Evolutionary conservation across 2,329 filamentous ascomycete genomes (phyloP), one percentile per base, ranked within the genome.

Genomic region (Fusarium robinianum): DNA sequence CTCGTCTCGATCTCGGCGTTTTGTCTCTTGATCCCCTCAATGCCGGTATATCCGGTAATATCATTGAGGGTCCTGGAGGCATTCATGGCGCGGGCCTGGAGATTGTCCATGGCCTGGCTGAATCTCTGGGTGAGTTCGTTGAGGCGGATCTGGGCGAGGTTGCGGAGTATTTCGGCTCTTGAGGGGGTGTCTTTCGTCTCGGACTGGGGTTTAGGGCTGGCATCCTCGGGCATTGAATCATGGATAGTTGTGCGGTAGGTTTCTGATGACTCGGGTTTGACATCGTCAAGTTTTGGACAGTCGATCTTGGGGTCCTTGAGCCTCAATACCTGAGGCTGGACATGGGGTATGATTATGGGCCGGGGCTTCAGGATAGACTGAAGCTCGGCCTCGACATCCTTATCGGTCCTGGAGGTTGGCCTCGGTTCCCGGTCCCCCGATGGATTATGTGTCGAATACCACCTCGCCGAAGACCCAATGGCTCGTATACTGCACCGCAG

Each of bases 41-140:
- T 97, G 29, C 87, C 84, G 1, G 88, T 87, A 74, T 97, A 99
- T 55, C 94, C 94, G 3, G 94, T 99, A 40, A 96, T 81, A 61
- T 91, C 89, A 69, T 96, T 99, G 69, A 99, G 81, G 46, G 88
- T 87, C 65, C 94, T 88, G 2, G 89, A 89, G 4, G 91, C 91
- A 37, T 86, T 80, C 53, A 96, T 87, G 31, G 95, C 79, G 59
- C 92, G 90, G 21, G 85, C 81, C 64, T 97, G 90, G 14, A 96
- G 67, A 53, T 88, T 84, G 72, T 99, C 94, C 88, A 97, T 95
- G 65, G 95, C 73, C 25, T 47, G 38, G 45, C 63, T 67, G 39
- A 70, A 67, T 24, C 50, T 63, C 49, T 66, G 62, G 23, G 64
- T 65, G 26, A 71, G 17, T 8, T 62, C 57, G 54, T 54, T 64